Evolutionary conservation across 1,139 yeast genomes (phyloP).

Genomic region (Candida pseudoviswanathii): DNA sequence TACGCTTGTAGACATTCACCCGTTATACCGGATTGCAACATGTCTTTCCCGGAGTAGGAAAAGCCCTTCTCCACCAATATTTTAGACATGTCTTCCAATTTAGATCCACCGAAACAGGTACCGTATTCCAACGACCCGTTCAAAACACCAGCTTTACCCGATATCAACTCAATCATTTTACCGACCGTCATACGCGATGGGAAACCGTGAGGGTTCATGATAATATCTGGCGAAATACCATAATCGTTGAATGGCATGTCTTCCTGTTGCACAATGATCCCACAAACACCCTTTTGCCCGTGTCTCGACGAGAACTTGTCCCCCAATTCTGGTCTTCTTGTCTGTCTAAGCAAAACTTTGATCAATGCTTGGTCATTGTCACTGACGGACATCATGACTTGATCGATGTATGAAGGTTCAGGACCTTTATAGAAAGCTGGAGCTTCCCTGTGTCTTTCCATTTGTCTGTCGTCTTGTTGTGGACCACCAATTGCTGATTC

Average conservation of each 20-base stretch:
- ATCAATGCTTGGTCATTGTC: conserved; percentile 94
- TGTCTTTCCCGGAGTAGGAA: conserved; percentile 94
- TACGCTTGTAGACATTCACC: conserved; percentile 98
- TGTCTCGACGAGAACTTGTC: conserved; percentile 97
- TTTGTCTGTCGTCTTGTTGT: conserved; percentile 24
- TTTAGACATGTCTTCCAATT: conserved; percentile 93
- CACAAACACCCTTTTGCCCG: conserved; percentile 99
- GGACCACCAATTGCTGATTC: conserved; percentile 64
- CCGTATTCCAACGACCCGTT: conserved; percentile 93
- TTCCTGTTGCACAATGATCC: conserved; percentile 94
- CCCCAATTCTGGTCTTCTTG: conserved; percentile 97
- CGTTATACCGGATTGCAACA: conserved; percentile 97
- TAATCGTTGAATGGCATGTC: conserved; percentile 93
- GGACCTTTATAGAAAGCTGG: conserved; percentile 94
- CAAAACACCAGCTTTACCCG: conserved; percentile 97
- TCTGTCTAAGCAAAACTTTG: conserved; percentile 89
- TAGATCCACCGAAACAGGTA: conserved; percentile 97
- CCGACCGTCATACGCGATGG: conserved; percentile 99
- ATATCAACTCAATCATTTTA: conserved; percentile 92
- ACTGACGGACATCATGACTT: conserved; percentile 95
- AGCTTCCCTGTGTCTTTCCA: conserved; percentile 79
- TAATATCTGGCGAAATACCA: conserved; percentile 91
- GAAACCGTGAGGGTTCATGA: conserved; percentile 99
- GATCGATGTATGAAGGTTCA: conserved; percentile 93
- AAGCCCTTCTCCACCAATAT: conserved; percentile 89